A percentile compares a stretch with the other conserved stretches of the same genome.
Conservation (phyloP, 768 basidiomycete species). For the Boletellus emodensis region DNA sequence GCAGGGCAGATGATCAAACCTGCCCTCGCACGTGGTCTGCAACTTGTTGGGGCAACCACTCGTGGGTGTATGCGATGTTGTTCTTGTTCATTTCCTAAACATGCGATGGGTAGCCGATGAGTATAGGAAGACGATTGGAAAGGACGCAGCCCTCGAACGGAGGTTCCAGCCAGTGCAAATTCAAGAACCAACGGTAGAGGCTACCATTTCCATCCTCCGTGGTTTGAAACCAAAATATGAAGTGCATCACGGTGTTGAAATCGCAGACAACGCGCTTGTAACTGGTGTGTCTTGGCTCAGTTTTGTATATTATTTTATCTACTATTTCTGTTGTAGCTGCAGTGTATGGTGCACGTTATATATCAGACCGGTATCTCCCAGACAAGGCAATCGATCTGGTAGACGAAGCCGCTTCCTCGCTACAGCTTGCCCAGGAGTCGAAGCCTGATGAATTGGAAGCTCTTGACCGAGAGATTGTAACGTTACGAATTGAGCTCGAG, state of each 20-base stretch:
- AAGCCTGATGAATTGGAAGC: constrained; percentile 83
- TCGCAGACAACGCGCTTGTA: constrained; percentile 83
- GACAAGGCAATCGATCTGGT: constrained; percentile 92
- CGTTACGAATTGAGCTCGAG: constrained; percentile 85
- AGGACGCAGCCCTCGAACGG: constrained; percentile 87
- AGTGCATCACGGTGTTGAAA: constrained; percentile 91
- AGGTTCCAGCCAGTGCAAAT: constrained; percentile 89
- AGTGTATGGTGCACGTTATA: constrained; percentile 78
- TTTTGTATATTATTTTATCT: background rate
- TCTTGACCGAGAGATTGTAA: constrained; percentile 79
- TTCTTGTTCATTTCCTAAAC: background rate
- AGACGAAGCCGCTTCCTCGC: constrained; percentile 86
- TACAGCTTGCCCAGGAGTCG: constrained; percentile 84
- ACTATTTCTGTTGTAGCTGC: constrained; percentile 48
- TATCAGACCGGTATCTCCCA: constrained; percentile 82
- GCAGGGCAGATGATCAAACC: constrained; percentile 94
- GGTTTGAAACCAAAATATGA: constrained; percentile 84
- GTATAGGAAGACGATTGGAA: constrained; percentile 86
- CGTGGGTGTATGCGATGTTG: constrained; percentile 41
- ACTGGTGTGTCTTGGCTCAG: constrained; percentile 48
- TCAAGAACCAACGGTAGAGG: constrained; percentile 83
- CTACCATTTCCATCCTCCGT: constrained; percentile 81
- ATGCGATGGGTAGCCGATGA: constrained; percentile 53
- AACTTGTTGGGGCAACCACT: constrained; percentile 88
- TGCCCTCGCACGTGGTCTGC: constrained; percentile 80